phyloP scores from a whole-genome alignment of 495 filamentous ascomycete genomes.

The Xanthoparmelia taractica region DNA sequence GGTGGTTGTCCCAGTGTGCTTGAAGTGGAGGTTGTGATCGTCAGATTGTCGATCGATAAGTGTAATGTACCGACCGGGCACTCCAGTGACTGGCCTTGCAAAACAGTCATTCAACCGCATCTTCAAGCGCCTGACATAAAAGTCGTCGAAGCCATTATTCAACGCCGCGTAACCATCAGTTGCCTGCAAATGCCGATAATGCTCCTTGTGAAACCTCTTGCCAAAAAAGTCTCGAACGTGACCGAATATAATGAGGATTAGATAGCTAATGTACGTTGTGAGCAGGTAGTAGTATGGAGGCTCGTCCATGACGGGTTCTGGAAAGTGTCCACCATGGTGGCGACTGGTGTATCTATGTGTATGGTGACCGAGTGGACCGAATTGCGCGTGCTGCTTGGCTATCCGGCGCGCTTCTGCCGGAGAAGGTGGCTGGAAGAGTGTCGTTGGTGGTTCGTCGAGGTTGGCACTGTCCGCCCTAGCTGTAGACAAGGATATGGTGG shows the following conservation, averaged over 20 bases:
- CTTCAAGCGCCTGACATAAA: slow-evolving; percentile 89
- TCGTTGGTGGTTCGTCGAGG: slow-evolving; percentile 66
- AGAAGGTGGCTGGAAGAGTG: slow-evolving; percentile 87
- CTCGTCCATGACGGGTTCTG: slow-evolving; percentile 83
- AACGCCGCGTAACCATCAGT: slow-evolving; percentile 90
- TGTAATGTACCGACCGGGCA: slow-evolving; percentile 89
- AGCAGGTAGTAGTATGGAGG: slow-evolving; percentile 94
- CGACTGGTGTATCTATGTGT: slow-evolving; percentile 81
- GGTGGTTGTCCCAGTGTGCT: slow-evolving; percentile 81
- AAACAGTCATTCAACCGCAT: slow-evolving; percentile 95
- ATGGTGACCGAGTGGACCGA: slow-evolving; percentile 72
- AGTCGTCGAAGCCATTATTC: slow-evolving; percentile 98
- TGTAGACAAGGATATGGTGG: slow-evolving; percentile 86
- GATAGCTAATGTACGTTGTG: slow-evolving; percentile 94
- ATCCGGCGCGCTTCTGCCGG: slow-evolving; percentile 69
- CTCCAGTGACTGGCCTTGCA: slow-evolving; percentile 80
- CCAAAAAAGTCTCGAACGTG: slow-evolving; percentile 97
- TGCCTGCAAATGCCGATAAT: slow-evolving; percentile 75
- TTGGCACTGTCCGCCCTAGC: slow-evolving; percentile 72
- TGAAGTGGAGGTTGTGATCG: slow-evolving; percentile 82
- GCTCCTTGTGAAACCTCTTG: slow-evolving; percentile 77
- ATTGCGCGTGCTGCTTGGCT: slow-evolving; percentile 80
- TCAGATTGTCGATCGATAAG: slow-evolving; percentile 79
- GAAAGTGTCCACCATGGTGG: slow-evolving; percentile 68
- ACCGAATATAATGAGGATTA: slow-evolving; percentile 90